These are phyloP conservation scores for Dryas drummondii DNA, from an alignment of 306 rosid species.

Conservation along the genomic window DNA sequence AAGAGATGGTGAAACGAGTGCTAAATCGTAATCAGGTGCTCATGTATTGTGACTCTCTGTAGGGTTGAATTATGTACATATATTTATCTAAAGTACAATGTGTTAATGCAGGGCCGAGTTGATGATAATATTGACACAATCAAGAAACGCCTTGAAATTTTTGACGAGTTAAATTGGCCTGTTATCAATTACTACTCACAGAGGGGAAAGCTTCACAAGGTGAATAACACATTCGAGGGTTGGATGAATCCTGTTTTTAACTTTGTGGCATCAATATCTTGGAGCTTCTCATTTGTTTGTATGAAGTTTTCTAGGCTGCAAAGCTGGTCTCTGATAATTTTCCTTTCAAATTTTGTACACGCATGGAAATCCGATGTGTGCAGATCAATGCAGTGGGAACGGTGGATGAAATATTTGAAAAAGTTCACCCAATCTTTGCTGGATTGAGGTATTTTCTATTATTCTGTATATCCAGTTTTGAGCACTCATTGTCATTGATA, in stretches of 20 bases:
- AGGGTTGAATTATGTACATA: not conserved
- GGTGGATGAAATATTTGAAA: constrained; percentile 78
- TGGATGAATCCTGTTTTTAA: not conserved
- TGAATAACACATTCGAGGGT: constrained; percentile 7
- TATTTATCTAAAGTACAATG: constrained; percentile 25
- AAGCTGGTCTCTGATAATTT: not conserved
- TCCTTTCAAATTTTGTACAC: not conserved
- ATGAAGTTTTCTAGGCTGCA: constrained; percentile 14
- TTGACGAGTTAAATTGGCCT: constrained; percentile 70
- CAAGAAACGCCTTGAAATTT: constrained; percentile 79
- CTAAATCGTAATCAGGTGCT: constrained; percentile 89
- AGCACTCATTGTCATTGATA: not conserved
- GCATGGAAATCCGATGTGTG: constrained; percentile 22
- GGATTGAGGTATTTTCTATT: constrained; percentile 48
- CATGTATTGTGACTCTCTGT: constrained; percentile 1
- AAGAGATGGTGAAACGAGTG: constrained; percentile 94
- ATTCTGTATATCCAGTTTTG: not conserved
- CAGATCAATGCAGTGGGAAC: constrained; percentile 91
- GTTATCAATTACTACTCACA: constrained; percentile 67
- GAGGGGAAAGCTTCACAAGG: constrained; percentile 83
- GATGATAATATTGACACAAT: constrained; percentile 92
- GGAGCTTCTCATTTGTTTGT: not conserved
- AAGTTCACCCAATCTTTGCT: constrained; percentile 70
- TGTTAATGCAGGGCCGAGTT: constrained; percentile 76
- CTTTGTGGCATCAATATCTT: not conserved